Base-by-base conservation (phyloP, 2,329 filamentous ascomycete species). In the Colletotrichum horii region DNA sequence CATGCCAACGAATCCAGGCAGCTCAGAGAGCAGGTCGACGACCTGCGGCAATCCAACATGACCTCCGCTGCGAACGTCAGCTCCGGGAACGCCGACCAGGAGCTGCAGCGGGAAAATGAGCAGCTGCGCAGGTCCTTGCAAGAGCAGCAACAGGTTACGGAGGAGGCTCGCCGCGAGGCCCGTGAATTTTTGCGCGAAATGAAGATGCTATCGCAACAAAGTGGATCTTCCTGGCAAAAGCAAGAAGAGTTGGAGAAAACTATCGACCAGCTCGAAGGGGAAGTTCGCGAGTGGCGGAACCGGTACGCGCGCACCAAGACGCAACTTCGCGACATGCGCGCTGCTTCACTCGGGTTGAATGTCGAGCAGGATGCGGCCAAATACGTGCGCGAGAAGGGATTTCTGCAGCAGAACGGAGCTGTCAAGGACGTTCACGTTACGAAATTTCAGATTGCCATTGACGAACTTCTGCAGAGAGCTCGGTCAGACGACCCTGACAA, bases 371-470 rank as follows among this genome's bases (percentile, higher is more conserved):
- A 96, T 78, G 92, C 93, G n/a, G 91, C 90, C 66, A 91, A 90
- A 78, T 91, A 93, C 77, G 85, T 93, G 55, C 91, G 91, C 66
- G 92, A 95, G 68, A 91, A 90, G 80, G 91, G 89, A 30, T 93
- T 97, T 78, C 90, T 91, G 26, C 90, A 94, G 48, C 91, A 93
- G 15, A 91, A 93, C 75, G 97, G 97, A 8, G 84, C 97, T 26
- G 92, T 99, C 79, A 96, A 95, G 85, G 97, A 98, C 84, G 91
- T 98, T 15, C 94, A 98, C 82, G 92, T 99, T 78, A 98, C 96
- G 66, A 96, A 95, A 81, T 98, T 98, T 87, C 97, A 99, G 84
- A 93, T 98, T 76, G 92, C 96, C 26, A 94, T 99, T 76, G 96
- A 99, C 82, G 96, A 98, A 80, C 89, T 98, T 52, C 89, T 99